Base-by-base conservation (phyloP, 495 filamentous ascomycete genomes). In the Cercophora samala region DNA sequence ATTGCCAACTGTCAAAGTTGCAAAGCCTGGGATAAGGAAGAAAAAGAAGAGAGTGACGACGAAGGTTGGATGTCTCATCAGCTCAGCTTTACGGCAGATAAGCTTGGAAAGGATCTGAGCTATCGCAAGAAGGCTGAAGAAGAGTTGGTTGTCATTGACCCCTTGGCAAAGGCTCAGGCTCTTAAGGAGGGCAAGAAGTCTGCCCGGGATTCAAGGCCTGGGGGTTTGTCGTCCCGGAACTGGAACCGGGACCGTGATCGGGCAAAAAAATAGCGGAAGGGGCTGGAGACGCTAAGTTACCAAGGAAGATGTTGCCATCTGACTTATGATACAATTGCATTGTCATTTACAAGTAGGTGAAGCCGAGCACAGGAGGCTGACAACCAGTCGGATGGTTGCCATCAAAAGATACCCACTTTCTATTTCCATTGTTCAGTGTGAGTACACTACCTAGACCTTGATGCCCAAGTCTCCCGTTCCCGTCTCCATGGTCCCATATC, bases 81-180 rank as follows among this genome's bases (percentile, higher is more conserved):
- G 11, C 78, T 99, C 42, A 92, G 81, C 15, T 98, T 97, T 79
- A 88, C 89, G 19, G 94, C 93, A 67, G 96, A 99, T 74, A 89
- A 89, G 65, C 77, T 96, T 3, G 95, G 96, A 42, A 98, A 98
- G 74, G 93, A 97, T 76, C 76, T 97, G 64, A 91, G 86, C 46
- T 97, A 93, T 85, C 92, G 93, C 76, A 88, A 89, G 78, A 90
- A 91, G 73, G 92, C 93, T 58, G 90, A 91, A 66, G 91, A 95
- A 70, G 93, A 97, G 72, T 78, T 99, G 59, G 90, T 96, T 66
- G 93, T 98, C 1, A 97, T 98, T 78, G 96, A 99, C 80, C 96
- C 96, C 1, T 80, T 91, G 63, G 93, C 94, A 79, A 93, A 90
- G 71, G 89, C 90, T 63, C 87, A 85, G 76, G 90, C 91, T 53